phyloP scores from a whole-genome alignment of 2,329 filamentous ascomycete species.

The Ophiostoma piceae region DNA sequence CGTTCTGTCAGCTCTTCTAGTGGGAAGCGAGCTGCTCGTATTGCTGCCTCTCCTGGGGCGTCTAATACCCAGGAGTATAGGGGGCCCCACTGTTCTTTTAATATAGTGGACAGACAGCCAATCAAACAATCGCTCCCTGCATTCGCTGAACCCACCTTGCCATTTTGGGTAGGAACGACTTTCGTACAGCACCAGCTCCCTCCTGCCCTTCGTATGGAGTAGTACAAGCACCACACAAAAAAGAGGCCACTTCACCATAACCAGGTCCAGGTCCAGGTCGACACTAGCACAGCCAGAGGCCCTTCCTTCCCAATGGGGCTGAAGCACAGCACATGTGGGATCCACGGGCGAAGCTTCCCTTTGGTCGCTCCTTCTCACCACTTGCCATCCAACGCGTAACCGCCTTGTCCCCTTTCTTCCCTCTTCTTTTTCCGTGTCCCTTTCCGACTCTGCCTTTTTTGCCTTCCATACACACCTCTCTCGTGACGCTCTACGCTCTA shows the following conservation, averaged over 20 bases:
- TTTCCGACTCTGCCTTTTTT: background rate
- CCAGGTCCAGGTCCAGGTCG: background rate
- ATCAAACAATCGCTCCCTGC: background rate
- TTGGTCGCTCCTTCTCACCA: conserved; percentile 8
- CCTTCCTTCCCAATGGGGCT: conserved; percentile 15
- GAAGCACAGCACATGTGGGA: conserved; percentile 11
- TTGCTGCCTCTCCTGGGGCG: background rate
- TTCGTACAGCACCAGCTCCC: background rate
- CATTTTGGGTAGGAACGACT: conserved; percentile 7
- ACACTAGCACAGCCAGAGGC: background rate
- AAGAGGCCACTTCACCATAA: conserved; percentile 16
- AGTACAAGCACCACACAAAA: background rate
- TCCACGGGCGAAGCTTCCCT: conserved; percentile 10
- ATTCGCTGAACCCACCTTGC: background rate
- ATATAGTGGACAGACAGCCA: background rate
- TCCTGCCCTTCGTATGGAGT: background rate
- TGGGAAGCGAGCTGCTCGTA: background rate
- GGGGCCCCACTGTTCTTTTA: conserved; percentile 8
- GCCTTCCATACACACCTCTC: background rate
- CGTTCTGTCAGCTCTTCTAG: conserved; percentile 5
- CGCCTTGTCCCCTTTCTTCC: conserved; percentile 13
- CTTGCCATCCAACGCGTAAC: conserved; percentile 12
- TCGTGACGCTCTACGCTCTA: background rate
- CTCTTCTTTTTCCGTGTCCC: background rate
- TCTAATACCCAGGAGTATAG: conserved; percentile 6